Base-by-base conservation (phyloP, 257 asterid species). In the Rauvolfia tetraphylla region DNA sequence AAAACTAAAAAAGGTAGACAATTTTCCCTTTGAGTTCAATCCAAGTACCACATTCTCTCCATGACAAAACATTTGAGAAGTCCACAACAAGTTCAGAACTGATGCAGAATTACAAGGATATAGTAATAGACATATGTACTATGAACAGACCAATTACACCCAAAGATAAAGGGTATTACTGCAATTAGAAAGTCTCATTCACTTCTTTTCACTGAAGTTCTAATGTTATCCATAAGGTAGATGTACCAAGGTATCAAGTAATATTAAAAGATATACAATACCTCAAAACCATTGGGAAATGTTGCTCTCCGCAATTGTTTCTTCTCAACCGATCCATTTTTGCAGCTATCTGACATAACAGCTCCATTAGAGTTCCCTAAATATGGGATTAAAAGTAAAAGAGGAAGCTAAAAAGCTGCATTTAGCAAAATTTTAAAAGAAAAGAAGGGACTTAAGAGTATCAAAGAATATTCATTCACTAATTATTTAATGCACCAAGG, bases 211-310 rank as follows among this genome's bases (percentile, higher is more conserved):
- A 31, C 63, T 23, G 23, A 29, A 27, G 46, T 20, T 25, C 23
- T 31, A 67, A 3, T 39, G 8, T 53, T 59, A 15, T 51, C 3
- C 8, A 0, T 41, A 36, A 2, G 36, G 27, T 49, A 61, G 70
- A 33, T n/a, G n/a, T n/a, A 33, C 11, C 13, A 14, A 23, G 36
- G 51, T 57, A 17, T 48, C 20, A 73, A 44, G n/a, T 54, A 46
- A 53, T 44, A 48, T 39, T 27, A 73, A 44, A 74, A 44, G 74
- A 73, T 65, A 53, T 27, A 72, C 68, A 67, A 42, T 69, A 90
- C 96, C 97, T 92, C 90, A 72, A 90, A 79, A 68, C 91, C 93
- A 75, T 76, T 80, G 29, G 96, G 96, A 68, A 92, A 89, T 63
- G 90, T 87, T 18, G 93, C 84, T 68, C 48, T 74, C 53, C 75